These are phyloP conservation scores for Cystobasidium slooffiae DNA, from an alignment of 1,284 basidiomycete genomes.

Conservation along the genomic window DNA sequence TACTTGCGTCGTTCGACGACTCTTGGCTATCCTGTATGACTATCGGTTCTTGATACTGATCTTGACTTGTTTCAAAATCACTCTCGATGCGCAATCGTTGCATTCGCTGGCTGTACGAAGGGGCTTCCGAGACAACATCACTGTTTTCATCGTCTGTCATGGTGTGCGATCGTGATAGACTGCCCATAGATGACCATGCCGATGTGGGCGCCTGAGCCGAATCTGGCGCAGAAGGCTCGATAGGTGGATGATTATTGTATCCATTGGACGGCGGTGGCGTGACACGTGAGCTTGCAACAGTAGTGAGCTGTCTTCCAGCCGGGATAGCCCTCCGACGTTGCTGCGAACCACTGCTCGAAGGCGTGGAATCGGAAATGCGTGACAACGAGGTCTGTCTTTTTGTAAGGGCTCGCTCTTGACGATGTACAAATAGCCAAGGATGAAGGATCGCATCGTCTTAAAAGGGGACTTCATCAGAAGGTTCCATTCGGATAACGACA, in stretches of 20 bases:
- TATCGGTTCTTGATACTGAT: neutral
- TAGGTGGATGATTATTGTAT: neutral
- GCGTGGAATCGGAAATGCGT: neutral
- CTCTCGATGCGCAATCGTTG: slow-evolving; percentile 29
- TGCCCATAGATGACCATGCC: slow-evolving; percentile 12
- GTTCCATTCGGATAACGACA: too few species aligned
- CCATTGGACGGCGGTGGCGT: neutral
- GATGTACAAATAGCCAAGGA: slow-evolving; percentile 64
- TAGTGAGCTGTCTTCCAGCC: slow-evolving; percentile 1
- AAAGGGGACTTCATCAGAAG: neutral
- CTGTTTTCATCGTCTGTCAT: slow-evolving; percentile 17
- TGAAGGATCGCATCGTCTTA: slow-evolving; percentile 65
- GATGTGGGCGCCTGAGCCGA: slow-evolving; percentile 4
- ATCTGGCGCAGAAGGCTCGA: slow-evolving; percentile 4
- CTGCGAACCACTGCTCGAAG: neutral
- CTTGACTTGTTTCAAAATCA: slow-evolving; percentile 17
- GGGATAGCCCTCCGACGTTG: slow-evolving; percentile 1
- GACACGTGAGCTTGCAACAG: neutral
- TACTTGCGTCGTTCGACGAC: neutral
- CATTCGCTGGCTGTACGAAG: slow-evolving; percentile 38
- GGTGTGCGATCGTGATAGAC: slow-evolving; percentile 14
- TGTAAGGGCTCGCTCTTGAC: slow-evolving; percentile 2
- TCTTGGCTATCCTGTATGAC: slow-evolving; percentile 30
- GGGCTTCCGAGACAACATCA: slow-evolving; percentile 31
- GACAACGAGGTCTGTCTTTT: slow-evolving; percentile 1